phyloP scores from a whole-genome alignment of 2,329 filamentous ascomycete genomes.

The Amesomyces nigricolor region DNA sequence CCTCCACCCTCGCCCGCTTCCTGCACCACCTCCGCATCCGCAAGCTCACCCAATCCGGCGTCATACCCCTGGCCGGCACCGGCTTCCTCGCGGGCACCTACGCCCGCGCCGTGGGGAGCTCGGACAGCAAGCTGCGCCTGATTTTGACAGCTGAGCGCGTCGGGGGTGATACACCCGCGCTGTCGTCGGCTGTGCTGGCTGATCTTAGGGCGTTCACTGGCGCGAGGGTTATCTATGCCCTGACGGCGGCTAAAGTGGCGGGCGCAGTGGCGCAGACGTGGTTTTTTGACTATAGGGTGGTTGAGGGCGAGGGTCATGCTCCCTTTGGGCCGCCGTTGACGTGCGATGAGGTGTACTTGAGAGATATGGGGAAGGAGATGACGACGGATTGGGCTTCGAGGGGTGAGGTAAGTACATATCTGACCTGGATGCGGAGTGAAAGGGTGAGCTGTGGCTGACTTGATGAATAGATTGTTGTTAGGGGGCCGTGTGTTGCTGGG shows the following conservation, averaged over 20 bases:
- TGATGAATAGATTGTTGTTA: conserved; percentile 56
- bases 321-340: conserved; percentile 83
- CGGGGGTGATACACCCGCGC: conserved; percentile 54
- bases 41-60: conserved; percentile 62
- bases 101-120: conserved; percentile 43
- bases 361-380: conserved; percentile 54
- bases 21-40: conserved; percentile 68
- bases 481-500: conserved; percentile 68
- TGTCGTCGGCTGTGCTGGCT: conserved; percentile 66
- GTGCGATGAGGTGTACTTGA: conserved; percentile 70
- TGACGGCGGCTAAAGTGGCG: conserved; percentile 77
- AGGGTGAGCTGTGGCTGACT: not conserved
- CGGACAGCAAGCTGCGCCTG: conserved; percentile 71
- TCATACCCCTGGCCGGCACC: conserved; percentile 64
- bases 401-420: conserved; percentile 59
- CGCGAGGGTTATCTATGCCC: conserved; percentile 75
- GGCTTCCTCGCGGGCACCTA: conserved; percentile 56
- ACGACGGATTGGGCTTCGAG: conserved; percentile 57
- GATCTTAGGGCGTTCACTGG: conserved; percentile 78
- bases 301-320: conserved; percentile 37
- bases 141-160: conserved; percentile 72
- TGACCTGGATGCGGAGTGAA: too few relatives aligned
- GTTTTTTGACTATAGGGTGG: conserved; percentile 75
- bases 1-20: conserved; percentile 58
- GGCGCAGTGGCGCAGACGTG: conserved; percentile 85